Conservation (phyloP, 768 basidiomycete species). For the Hypholoma sublateritium region DNA sequence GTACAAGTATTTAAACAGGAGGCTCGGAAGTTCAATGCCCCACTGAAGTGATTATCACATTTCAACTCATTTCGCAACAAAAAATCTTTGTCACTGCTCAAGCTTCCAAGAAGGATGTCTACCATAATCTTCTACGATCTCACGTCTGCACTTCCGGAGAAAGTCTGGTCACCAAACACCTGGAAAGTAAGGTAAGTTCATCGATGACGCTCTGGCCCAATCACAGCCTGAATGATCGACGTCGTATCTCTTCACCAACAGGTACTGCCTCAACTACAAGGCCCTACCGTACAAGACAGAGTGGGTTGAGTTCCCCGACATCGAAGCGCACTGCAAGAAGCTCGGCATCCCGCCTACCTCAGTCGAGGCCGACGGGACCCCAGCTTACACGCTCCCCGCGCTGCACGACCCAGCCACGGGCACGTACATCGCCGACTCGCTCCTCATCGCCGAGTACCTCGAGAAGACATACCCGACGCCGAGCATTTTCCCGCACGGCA, state of each 20-base stretch:
- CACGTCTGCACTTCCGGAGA: not conserved
- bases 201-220: not conserved
- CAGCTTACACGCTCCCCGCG: not conserved
- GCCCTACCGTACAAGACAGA: not conserved
- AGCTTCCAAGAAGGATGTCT: not conserved
- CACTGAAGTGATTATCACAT: too few species aligned
- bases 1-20: too few species aligned
- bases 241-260: not conserved
- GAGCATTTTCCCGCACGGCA: not conserved
- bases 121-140: not conserved
- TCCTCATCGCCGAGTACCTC: constrained; percentile 9
- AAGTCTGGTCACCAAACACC: not conserved
- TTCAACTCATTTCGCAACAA: too few species aligned
- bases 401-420: not conserved
- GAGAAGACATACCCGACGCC: constrained; percentile 6
- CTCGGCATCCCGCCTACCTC: not conserved
- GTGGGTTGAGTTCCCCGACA: not conserved
- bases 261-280: not conserved
- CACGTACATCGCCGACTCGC: not conserved
- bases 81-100: too few species aligned
- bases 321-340: not conserved
- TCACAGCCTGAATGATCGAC: not conserved
- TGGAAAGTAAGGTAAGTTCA: not conserved
- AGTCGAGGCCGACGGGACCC: not conserved
- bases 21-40: too few species aligned